phyloP scores from a whole-genome alignment of 208 protist genomes.

The Borovskyia barvae region DNA sequence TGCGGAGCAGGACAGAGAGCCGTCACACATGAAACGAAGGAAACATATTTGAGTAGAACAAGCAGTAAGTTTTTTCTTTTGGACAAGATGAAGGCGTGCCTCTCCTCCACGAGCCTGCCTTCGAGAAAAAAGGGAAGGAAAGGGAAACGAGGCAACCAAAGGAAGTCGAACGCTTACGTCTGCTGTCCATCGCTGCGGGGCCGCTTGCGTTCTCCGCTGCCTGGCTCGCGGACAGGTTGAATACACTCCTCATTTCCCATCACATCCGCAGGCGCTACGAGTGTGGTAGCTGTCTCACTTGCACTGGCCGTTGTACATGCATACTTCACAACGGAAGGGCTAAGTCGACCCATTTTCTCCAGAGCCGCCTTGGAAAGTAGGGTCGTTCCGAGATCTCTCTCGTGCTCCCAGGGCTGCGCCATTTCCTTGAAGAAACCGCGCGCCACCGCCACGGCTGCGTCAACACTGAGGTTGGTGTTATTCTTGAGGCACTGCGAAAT shows the following conservation, averaged over 20 bases:
- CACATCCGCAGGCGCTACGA: not conserved
- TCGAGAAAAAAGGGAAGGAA: constrained; percentile 6
- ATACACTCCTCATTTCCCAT: constrained; percentile 23
- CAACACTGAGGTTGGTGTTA: constrained; percentile 90
- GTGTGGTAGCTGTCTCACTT: not conserved
- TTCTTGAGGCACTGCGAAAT: constrained; percentile 90
- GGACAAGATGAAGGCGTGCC: no score
- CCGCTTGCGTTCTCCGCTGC: constrained; percentile 33
- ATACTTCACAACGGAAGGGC: constrained; percentile 24
- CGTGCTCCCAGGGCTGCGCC: constrained; percentile 93
- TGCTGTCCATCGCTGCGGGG: not conserved
- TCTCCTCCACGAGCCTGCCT: no score
- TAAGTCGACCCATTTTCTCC: constrained; percentile 37
- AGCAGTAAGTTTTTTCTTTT: no score
- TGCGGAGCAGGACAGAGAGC: not conserved
- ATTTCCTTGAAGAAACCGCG: constrained; percentile 94
- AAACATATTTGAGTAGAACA: no score
- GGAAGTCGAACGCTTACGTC: not conserved
- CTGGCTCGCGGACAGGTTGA: constrained; percentile 51
- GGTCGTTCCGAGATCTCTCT: constrained; percentile 85
- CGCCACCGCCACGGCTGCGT: constrained; percentile 86
- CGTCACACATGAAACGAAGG: constrained; percentile 3
- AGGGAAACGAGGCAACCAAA: constrained; percentile 13
- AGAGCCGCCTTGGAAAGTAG: constrained; percentile 59
- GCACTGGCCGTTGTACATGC: not conserved